Base-by-base conservation (phyloP, 2,329 filamentous ascomycete species). In the Coleophoma crateriformis region DNA sequence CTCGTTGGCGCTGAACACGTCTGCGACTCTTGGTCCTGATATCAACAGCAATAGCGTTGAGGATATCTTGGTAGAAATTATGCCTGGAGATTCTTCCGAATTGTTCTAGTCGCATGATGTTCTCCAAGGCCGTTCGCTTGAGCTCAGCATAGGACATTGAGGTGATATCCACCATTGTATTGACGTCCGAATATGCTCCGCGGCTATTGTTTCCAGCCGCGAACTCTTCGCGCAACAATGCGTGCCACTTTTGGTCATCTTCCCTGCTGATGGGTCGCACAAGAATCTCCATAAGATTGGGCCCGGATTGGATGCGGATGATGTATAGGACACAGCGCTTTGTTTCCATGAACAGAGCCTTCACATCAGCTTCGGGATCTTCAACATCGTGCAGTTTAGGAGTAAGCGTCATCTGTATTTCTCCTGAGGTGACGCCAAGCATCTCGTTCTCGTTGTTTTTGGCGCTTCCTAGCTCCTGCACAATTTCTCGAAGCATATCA, bases 281-380 rank as follows among this genome's bases (percentile, higher is more conserved):
- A 59, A 99, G 81, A 54, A 99, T 96, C 54, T 97, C 91, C 68
- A 97, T 83, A n/a, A 99, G 79, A 61, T 92, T 96, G 46, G 84
- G 74, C 8, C 94, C 94, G 2, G 88, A 90, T 68, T 99, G 95
- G 34, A 99, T 87, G 51, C 94, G 87, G 64, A 99, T 97, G 66
- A 99, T 97, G 70, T 97, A 99, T 54, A 99, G 75, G 38, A 97
- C 87, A 64, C 94, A 96, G 61, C 94, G 85, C 72, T 99, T 99
- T 3, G 94, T 97, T 71, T 97, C 94, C 84, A 96, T 97, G 67
- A 96, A 96, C 3, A 99, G 77, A 1, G 90, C 79, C 70, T 97
- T 96, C 55, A 94, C 77, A 52, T 94, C 88, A 4, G 91, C 90
- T 64, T 97, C 92, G 4, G 94, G 92, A 64, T 99, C 94, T 61